Conservation (phyloP, 805 yeast genomes). For the Peterozyma xylosa region DNA sequence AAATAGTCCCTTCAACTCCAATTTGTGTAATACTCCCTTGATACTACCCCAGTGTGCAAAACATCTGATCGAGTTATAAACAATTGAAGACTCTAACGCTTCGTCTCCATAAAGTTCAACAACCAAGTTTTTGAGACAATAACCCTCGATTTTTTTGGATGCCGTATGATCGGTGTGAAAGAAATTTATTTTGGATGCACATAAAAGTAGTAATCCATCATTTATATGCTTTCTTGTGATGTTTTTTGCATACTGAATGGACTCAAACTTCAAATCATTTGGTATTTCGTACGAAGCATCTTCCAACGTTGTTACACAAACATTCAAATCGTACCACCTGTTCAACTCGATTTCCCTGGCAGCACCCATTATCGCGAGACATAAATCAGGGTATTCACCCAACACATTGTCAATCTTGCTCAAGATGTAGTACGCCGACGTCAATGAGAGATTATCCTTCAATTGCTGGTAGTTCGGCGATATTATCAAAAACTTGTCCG, state of each 20-base stretch:
- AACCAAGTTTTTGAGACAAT: slow-evolving; percentile 30
- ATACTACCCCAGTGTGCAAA: slow-evolving; percentile 51
- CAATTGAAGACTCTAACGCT: slow-evolving; percentile 29
- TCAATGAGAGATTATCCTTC: slow-evolving; percentile 25
- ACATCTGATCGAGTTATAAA: slow-evolving; percentile 39
- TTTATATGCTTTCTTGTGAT: slow-evolving; percentile 23
- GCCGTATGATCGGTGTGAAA: slow-evolving; percentile 45
- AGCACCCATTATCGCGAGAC: slow-evolving; percentile 39
- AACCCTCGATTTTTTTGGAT: slow-evolving; percentile 41
- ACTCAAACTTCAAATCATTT: slow-evolving; percentile 18
- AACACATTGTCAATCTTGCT: slow-evolving; percentile 24
- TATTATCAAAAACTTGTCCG: slow-evolving; percentile 39
- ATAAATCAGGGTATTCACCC: slow-evolving; percentile 26
- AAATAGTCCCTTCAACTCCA: slow-evolving; percentile 30
- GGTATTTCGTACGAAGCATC: slow-evolving; percentile 26
- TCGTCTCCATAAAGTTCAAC: slow-evolving; percentile 30
- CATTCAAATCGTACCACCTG: slow-evolving; percentile 41
- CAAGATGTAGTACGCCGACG: slow-evolving; percentile 37
- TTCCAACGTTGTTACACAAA: slow-evolving; percentile 29
- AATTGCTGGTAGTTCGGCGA: slow-evolving; percentile 17
- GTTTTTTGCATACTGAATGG: slow-evolving; percentile 21
- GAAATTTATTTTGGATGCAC: slow-evolving; percentile 42
- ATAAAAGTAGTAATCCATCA: slow-evolving; percentile 33
- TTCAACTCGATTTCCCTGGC: slow-evolving; percentile 41
- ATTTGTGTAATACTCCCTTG: slow-evolving; percentile 34